These are phyloP conservation scores for Mycena crocata DNA, from an alignment of 768 basidiomycete species.

Conservation along the genomic window DNA sequence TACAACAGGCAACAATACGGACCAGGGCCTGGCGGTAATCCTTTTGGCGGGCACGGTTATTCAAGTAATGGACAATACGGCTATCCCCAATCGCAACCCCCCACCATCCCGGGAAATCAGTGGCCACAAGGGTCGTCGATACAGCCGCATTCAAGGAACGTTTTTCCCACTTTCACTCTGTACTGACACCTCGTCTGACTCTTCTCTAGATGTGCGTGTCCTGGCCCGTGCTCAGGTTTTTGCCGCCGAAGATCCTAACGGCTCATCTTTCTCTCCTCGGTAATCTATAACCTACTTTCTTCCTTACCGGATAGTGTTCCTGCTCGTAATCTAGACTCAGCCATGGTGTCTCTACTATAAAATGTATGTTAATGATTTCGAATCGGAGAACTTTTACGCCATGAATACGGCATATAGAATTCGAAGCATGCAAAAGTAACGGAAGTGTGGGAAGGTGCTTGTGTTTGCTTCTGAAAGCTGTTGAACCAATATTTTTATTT, in stretches of 20 bases:
- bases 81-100: neutral
- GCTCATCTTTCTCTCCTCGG: neutral
- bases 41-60: neutral
- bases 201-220: constrained; percentile 13
- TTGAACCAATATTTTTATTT: neutral
- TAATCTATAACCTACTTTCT: constrained; percentile 1
- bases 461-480: constrained; percentile 14
- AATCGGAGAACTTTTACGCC: neutral
- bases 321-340: constrained; percentile 1
- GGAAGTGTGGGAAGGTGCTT: neutral
- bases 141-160: constrained; percentile 16
- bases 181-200: neutral
- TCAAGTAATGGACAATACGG: neutral
- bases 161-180: too few relatives aligned
- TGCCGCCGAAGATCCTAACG: constrained; percentile 11
- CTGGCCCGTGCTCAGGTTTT: neutral
- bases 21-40: neutral
- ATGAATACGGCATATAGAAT: constrained; percentile 17
- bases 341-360: neutral
- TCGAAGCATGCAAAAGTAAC: constrained; percentile 23
- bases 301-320: neutral
- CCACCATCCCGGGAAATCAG: neutral
- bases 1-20: neutral
- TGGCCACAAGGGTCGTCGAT: constrained; percentile 12
- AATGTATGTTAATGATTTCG: constrained; percentile 8